Evolutionary conservation across 495 filamentous ascomycete species (phyloP).

Genomic region (Hypoxylon lenormandii): DNA sequence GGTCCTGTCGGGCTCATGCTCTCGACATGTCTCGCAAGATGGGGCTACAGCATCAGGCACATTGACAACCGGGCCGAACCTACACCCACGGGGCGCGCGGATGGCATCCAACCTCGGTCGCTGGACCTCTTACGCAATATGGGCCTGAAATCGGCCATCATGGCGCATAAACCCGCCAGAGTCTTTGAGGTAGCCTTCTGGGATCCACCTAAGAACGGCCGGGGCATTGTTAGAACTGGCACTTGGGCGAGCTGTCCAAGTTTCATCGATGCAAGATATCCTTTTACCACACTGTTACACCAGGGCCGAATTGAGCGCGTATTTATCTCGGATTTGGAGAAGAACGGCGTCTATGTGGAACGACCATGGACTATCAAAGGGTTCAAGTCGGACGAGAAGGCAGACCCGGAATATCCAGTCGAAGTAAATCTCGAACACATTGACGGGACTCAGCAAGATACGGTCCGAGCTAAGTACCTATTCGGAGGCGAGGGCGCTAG

Average conservation of each 20-base stretch:
- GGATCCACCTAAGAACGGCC: constrained; percentile 69
- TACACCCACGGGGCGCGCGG: constrained; percentile 78
- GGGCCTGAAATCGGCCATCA: constrained; percentile 78
- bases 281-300: constrained; percentile 79
- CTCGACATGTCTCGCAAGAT: constrained; percentile 80
- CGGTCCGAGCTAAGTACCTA: constrained; percentile 68
- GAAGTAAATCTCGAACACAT: constrained; percentile 78
- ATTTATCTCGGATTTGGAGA: constrained; percentile 74
- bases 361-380: constrained; percentile 71
- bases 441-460: constrained; percentile 73
- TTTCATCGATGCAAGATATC: constrained; percentile 79
- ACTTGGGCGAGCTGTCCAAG: constrained; percentile 78
- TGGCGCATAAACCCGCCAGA: constrained; percentile 75
- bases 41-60: constrained; percentile 75
- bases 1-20: constrained; percentile 89
- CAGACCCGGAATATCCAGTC: constrained; percentile 70
- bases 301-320: constrained; percentile 80
- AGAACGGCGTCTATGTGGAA: constrained; percentile 68
- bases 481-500: constrained; percentile 71
- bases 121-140: constrained; percentile 81
- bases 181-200: constrained; percentile 84
- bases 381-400: constrained; percentile 70
- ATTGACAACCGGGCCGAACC: constrained; percentile 77
- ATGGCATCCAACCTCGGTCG: constrained; percentile 83
- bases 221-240: constrained; percentile 74